Base-by-base conservation (phyloP, 2,329 filamentous ascomycete species). In the Alternaria sp. region DNA sequence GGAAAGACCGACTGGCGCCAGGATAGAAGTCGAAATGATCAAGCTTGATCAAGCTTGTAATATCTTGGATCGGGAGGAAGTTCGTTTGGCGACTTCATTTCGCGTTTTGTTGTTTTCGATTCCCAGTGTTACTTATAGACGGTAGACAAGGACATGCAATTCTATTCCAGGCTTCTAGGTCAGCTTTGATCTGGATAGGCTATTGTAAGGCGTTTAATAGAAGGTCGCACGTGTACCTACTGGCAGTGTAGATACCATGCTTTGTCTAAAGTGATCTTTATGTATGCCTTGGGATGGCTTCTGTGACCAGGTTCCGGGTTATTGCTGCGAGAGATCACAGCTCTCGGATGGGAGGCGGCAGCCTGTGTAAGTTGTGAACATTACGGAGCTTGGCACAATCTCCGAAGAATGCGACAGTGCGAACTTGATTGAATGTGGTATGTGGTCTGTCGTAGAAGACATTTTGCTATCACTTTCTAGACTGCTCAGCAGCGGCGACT, bases 71-170 rank as follows among this genome's bases (percentile, higher is more conserved):
- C 1, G 7, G 7, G 1, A 7, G 30, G 0, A 9, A 0, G 9
- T 1, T 11, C 22, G 1, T n/a, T 16, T 12, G 14, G 32, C 9
- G 14, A 5, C 24, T 48, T 39, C 24, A 22, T 22, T 46, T 8
- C 44, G 51, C 44, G 11, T 34, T 7, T 28, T 47, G 24, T 9
- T 55, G 9, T 59, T 55, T 30, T 43, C 18, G 38, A 59, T 49
- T 44, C 51, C 42, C 51, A 18, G 24, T 28, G 24, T 22, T 34
- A 30, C 1, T n/a, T 22, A n/a, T 14, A 3, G 11, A 30, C 3
- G 20, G 41, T 53, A 20, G 9, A 6, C 24, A 6, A 20, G 30
- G n/a, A 24, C 39, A 22, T 39, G 41, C 34, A 8, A 26, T 3
- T 24, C 8, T 32, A 20, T 16, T 28, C 44, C 22, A 34, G 9